Base-by-base conservation (phyloP, 2,329 filamentous ascomycete species). In the Cladophialophora chaetospira region DNA sequence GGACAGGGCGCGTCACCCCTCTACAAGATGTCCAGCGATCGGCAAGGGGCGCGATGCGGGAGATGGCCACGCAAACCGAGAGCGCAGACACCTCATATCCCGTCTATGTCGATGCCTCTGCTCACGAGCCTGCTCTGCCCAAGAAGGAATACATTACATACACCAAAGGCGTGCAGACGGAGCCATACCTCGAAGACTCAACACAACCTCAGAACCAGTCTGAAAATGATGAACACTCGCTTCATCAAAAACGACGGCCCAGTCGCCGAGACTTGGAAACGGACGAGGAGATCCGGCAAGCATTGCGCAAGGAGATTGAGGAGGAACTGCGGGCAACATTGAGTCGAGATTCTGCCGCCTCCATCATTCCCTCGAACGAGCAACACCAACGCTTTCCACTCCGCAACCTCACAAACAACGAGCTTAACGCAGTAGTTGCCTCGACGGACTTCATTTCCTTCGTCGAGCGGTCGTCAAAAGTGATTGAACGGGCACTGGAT, bases 391-490 rank as follows among this genome's bases (percentile, higher is more conserved):
- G 80, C 49, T 96, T 90, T 67, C 92, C 93, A 2, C 84, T 88
- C 46, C 85, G 93, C 67, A 85, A 87, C 28, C 80, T 99, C 46
- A 91, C 86, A 2, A 79, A 82, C 13, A 94, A 97, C 66, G 95
- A 99, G 71, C 78, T 97, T 35, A 86, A 88, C 64, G 94, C 93
- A 4, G 91, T 97, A 23, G 94, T 91, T 21, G 88, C 88, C 53
- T 97, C 93, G 0, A 86, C 93, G 26, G 94, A 97, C 48, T 99
- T 99, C 70, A 81, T 94, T 59, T 91, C 96, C 66, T 99, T 99
- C 69, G 85, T 99, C 26, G 94, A 99, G 68, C 85, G 91, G 66
- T 97, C 93, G 19, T 96, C 91, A 55, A 99, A 97, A 74, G 92
- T 99, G 46, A 93, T 99, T 66, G 94, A 99, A 76, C 85, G 94